phyloP scores from a whole-genome alignment of 2,329 filamentous ascomycete species.

The Epichloe uncinata region DNA sequence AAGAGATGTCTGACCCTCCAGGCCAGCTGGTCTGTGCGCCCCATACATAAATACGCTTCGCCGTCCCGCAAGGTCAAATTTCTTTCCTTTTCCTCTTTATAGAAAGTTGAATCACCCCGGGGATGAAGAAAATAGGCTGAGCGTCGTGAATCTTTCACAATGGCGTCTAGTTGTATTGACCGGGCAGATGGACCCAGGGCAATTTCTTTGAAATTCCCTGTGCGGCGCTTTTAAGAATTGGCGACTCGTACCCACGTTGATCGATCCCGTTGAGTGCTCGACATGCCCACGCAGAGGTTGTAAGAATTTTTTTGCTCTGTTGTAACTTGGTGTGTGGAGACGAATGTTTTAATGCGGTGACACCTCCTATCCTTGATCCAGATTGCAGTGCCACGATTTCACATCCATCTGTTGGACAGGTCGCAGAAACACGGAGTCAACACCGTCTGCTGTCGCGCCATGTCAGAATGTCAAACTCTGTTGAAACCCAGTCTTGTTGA shows the following conservation, averaged over 20 bases:
- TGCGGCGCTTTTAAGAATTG: slow-evolving; percentile 50
- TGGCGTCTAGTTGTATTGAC: slow-evolving; percentile 43
- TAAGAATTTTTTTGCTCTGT: background rate
- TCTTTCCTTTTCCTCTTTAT: slow-evolving; percentile 20
- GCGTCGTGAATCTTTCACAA: slow-evolving; percentile 24
- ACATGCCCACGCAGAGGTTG: slow-evolving; percentile 25
- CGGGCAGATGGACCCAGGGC: slow-evolving; percentile 39
- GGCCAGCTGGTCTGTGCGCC: slow-evolving; percentile 16
- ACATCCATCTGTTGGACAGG: too few species aligned
- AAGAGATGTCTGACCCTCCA: background rate
- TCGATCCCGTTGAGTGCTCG: slow-evolving; percentile 52
- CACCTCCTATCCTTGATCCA: too few species aligned
- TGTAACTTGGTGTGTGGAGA: background rate
- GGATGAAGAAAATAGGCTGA: slow-evolving; percentile 42
- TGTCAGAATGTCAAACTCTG: too few species aligned
- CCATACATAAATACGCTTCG: background rate
- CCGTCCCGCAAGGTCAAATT: background rate
- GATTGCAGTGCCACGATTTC: too few species aligned
- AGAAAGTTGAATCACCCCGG: slow-evolving; percentile 47
- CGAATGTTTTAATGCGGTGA: too few species aligned
- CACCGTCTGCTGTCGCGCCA: too few species aligned
- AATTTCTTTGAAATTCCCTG: slow-evolving; percentile 13
- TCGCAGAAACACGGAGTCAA: too few species aligned
- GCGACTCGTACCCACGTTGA: slow-evolving; percentile 40
- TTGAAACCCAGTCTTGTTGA: background rate